phyloP scores from a whole-genome alignment of 1,284 basidiomycete species.

The Trichosporon sp. region DNA sequence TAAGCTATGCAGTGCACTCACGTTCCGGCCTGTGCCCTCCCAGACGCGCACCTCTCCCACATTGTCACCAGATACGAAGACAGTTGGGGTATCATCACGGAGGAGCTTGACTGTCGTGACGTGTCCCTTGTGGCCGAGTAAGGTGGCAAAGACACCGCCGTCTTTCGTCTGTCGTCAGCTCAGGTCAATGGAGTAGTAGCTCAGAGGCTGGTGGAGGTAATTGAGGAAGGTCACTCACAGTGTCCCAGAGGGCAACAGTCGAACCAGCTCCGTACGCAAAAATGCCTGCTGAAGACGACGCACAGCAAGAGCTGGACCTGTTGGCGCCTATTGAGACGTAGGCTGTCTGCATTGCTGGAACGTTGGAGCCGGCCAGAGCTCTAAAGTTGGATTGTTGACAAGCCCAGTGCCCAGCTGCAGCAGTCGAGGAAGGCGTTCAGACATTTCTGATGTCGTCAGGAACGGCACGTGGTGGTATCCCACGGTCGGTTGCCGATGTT shows the following conservation, averaged over 20 bases:
- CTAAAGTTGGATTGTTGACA: background rate
- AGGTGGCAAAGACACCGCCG: conserved; percentile 60
- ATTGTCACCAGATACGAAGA: conserved; percentile 66
- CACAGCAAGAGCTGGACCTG: conserved; percentile 60
- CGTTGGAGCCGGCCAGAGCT: background rate
- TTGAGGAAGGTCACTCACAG: conserved; percentile 47
- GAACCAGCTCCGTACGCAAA: conserved; percentile 74
- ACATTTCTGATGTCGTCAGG: conserved; percentile 4
- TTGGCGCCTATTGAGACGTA: conserved; percentile 78
- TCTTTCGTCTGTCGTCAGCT: background rate
- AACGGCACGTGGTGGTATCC: background rate
- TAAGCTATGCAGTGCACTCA: conserved; percentile 7
- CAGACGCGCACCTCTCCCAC: conserved; percentile 54
- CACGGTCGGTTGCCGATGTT: background rate
- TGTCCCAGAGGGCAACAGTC: conserved; percentile 71
- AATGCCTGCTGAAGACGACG: conserved; percentile 55
- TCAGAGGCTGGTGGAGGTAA: background rate
- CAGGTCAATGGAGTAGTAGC: background rate
- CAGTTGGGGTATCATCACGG: conserved; percentile 14
- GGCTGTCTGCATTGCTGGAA: conserved; percentile 26
- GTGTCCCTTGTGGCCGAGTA: conserved; percentile 66
- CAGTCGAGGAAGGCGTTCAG: background rate
- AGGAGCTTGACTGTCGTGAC: conserved; percentile 71
- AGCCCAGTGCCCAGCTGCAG: background rate
- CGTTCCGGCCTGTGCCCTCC: conserved; percentile 21